phyloP scores from a whole-genome alignment of 257 asterid species.

The Agastache rugosa region DNA sequence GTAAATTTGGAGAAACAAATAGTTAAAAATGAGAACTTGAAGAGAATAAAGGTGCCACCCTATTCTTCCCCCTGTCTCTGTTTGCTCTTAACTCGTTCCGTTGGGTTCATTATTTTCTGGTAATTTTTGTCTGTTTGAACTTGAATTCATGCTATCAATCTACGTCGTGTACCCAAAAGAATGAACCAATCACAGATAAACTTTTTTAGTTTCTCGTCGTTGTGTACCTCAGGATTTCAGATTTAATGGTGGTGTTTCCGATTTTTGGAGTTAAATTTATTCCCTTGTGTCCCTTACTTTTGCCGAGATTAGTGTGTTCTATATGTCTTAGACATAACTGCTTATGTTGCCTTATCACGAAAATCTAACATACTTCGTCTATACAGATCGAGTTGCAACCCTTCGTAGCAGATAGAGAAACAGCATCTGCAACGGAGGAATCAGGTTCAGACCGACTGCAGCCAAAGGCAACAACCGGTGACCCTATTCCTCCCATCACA shows the following conservation, averaged over 20 bases:
- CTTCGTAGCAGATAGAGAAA: constrained; percentile 22
- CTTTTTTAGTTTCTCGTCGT: background rate
- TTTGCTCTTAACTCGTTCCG: background rate
- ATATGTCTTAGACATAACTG: background rate
- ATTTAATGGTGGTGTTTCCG: background rate
- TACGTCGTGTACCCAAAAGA: background rate
- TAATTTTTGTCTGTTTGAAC: background rate
- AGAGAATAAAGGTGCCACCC: constrained; percentile 66
- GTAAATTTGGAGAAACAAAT: constrained; percentile 59
- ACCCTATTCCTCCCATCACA: constrained; percentile 6
- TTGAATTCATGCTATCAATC: background rate
- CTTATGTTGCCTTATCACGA: background rate
- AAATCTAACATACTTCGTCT: background rate
- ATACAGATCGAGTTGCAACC: constrained; percentile 45
- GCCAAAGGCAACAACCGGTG: constrained; percentile 7
- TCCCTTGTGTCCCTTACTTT: background rate
- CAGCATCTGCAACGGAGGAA: constrained; percentile 22
- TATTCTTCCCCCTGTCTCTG: background rate
- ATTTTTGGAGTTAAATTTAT: background rate
- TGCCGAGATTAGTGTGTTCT: background rate
- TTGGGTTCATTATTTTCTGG: background rate
- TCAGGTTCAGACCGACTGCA: constrained; percentile 32
- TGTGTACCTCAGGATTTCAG: background rate
- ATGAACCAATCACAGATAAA: background rate
- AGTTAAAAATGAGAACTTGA: constrained; percentile 57